phyloP scores from a whole-genome alignment of 257 asterid species.

The Solanum bulbocastanum region DNA sequence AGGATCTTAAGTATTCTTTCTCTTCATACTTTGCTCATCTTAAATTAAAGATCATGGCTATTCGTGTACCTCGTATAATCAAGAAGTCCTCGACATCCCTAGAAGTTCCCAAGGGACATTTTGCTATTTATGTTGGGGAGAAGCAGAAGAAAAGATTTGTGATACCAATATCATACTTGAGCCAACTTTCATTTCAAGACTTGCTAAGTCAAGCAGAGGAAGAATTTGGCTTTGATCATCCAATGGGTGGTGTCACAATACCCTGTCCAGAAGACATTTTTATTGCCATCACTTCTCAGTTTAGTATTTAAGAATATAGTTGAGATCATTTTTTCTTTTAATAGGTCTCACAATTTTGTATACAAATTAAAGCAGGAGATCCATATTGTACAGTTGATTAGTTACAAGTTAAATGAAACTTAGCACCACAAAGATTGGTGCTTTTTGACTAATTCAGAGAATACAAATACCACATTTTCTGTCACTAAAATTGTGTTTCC shows the following conservation, averaged over 20 bases:
- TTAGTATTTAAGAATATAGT: neutral
- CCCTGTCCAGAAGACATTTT: constrained; percentile 29
- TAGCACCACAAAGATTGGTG: neutral
- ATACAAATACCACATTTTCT: neutral
- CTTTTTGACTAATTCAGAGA: neutral
- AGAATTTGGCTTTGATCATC: neutral
- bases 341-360: neutral
- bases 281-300: neutral
- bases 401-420: neutral
- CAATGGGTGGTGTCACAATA: constrained; percentile 13
- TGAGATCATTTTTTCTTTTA: neutral
- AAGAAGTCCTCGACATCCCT: neutral
- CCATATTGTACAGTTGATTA: neutral
- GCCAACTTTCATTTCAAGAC: neutral
- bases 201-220: neutral
- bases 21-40: neutral
- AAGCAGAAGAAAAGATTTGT: constrained; percentile 32
- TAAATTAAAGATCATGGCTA: neutral
- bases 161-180: constrained; percentile 2
- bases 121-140: constrained; percentile 44
- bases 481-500: neutral
- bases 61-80: neutral
- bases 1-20: neutral
- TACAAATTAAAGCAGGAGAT: neutral
- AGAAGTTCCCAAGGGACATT: constrained; percentile 42